Evolutionary conservation across 116 monocot species (phyloP).

Genomic region (Iris pallida): DNA sequence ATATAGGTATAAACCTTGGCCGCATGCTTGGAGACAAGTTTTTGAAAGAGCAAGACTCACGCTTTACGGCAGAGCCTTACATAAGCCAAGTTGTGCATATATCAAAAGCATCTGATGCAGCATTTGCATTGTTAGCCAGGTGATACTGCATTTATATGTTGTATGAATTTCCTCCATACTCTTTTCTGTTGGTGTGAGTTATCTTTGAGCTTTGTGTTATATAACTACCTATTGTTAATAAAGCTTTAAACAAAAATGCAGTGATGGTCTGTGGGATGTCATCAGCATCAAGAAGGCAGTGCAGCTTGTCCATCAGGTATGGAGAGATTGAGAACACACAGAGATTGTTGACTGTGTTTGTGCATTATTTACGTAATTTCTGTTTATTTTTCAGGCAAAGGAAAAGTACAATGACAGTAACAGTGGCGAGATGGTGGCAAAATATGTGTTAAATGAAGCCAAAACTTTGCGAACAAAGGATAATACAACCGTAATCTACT

Average conservation of each 20-base stretch:
- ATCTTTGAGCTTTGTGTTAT: neutral
- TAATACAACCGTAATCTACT: conserved; percentile 81
- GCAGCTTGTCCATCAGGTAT: conserved; percentile 64
- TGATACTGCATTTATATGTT: conserved; percentile 10
- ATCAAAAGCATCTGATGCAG: conserved; percentile 37
- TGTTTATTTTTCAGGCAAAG: conserved; percentile 45
- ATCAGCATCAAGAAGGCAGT: conserved; percentile 61
- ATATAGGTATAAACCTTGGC: conserved; percentile 68
- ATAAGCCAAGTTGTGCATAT: conserved; percentile 70
- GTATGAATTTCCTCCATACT: neutral
- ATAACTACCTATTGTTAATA: neutral
- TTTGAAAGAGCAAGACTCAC: conserved; percentile 85
- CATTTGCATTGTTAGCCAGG: conserved; percentile 91
- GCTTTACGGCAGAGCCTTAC: conserved; percentile 82
- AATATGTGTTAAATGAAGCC: conserved; percentile 63
- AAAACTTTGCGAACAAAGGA: conserved; percentile 67
- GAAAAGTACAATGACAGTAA: conserved; percentile 19
- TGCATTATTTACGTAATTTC: neutral
- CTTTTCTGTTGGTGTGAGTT: neutral
- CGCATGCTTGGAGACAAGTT: conserved; percentile 98
- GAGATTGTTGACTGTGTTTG: neutral
- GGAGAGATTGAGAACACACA: neutral
- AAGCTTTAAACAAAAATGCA: conserved; percentile 23
- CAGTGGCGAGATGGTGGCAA: conserved; percentile 50
- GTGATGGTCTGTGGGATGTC: conserved; percentile 99